These are phyloP conservation scores for Pistacia vera DNA, from an alignment of 345 rosid species.

Conservation along the genomic window DNA sequence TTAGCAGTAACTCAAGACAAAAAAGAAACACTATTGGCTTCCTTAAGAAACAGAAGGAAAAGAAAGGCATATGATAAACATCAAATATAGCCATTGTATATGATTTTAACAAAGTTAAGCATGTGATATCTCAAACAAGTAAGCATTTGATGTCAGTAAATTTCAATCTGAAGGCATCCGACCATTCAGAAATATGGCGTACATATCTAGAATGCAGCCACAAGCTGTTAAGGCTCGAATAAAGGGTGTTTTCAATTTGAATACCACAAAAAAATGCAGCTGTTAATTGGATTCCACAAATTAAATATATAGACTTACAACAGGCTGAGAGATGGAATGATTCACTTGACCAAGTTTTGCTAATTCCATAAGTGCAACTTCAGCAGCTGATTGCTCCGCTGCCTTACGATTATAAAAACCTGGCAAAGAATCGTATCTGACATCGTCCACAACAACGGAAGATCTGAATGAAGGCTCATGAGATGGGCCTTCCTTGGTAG, in stretches of 20 bases:
- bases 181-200: too few species aligned
- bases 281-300: neutral
- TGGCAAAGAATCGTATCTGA: slow-evolving; percentile 72
- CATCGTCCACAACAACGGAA: slow-evolving; percentile 60
- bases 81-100: too few species aligned
- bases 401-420: slow-evolving; percentile 93
- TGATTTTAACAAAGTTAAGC: too few species aligned
- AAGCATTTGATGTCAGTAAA: too few species aligned
- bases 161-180: neutral
- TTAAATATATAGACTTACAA: slow-evolving; percentile 53
- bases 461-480: slow-evolving; percentile 81
- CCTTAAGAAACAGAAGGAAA: neutral
- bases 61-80: too few species aligned
- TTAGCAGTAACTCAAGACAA: slow-evolving; percentile 5
- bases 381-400: slow-evolving; percentile 97
- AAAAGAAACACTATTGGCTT: neutral
- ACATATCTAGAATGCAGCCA: neutral
- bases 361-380: slow-evolving; percentile 76
- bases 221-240: neutral
- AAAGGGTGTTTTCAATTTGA: neutral
- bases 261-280: slow-evolving; percentile 3
- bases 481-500: slow-evolving; percentile 85
- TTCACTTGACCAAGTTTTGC: slow-evolving; percentile 59
- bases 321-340: slow-evolving; percentile 62
- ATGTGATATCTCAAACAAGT: too few species aligned